Evolutionary conservation across 75 land plant genomes (phyloP), one percentile per base, ranked within the genome.

Genomic region (Sequoia sempervirens): DNA sequence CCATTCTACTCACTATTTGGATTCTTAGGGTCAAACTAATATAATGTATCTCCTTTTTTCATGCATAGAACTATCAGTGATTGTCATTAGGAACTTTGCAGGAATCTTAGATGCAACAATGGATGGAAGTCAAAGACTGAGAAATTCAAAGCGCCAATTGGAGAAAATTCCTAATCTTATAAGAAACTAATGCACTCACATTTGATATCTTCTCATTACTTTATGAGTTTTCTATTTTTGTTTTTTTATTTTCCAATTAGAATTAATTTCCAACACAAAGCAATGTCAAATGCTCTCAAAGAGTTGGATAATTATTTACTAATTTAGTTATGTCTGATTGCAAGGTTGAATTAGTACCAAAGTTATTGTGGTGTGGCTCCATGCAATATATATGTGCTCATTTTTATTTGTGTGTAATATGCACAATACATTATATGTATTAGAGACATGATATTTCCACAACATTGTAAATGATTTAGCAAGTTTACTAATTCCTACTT

Each of bases 81-180:
- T 94, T 18, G 89, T 83, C 30, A 92, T 93, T 68, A 90, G 88
- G 85, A 92, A 94, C 80, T 86, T 91, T n/a, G n/a, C n/a, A n/a
- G n/a, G n/a, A n/a, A n/a, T n/a, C n/a, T n/a, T n/a, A n/a, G n/a
- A n/a, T n/a, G 75, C 90, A 5, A 82, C 85, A 26, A 50, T 32
- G 15, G 95, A 93, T 88, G 94, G 98, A 6, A 86, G 85, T 82
- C 94, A 96, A 96, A 83, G 79, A 73, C 17, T 47, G 26, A 79
- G 30, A 79, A 47, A 79, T 45, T 83, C 40, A 36, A 83, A 72
- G 34, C 82, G 74, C 41, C 84, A 74, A 75, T 30, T 38, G 9
- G 28, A 82, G 68, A 54, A 47, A n/a, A 84, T 47, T 72, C 82
- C 79, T 52, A 38, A 79, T 84, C 43, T 34, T 56, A 40, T 58